These are phyloP conservation scores for Sclerotinia borealis DNA, from an alignment of 2,329 filamentous ascomycete species.

Conservation along the genomic window DNA sequence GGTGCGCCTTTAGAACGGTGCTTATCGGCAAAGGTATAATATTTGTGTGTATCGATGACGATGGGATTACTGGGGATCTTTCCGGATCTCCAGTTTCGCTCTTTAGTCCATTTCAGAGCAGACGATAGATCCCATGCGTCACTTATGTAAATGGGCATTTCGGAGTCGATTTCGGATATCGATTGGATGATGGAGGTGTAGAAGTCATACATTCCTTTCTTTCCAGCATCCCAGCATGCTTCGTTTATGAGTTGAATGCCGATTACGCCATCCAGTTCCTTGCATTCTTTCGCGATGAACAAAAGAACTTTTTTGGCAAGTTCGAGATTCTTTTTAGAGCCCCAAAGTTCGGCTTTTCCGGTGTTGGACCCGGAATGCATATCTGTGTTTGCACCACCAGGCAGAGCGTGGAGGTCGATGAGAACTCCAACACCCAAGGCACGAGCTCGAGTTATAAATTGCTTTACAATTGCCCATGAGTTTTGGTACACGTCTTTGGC, in stretches of 20 bases:
- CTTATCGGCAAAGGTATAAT: slow-evolving; percentile 50
- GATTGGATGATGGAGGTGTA: slow-evolving; percentile 46
- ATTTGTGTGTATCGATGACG: slow-evolving; percentile 53
- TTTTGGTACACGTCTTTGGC: slow-evolving; percentile 43
- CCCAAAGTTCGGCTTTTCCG: slow-evolving; percentile 47
- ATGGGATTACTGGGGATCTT: slow-evolving; percentile 39
- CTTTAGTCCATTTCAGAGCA: slow-evolving; percentile 40
- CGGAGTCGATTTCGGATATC: slow-evolving; percentile 41
- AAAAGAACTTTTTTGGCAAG: slow-evolving; percentile 42
- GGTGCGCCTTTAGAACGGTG: slow-evolving; percentile 46
- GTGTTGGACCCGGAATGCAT: slow-evolving; percentile 51
- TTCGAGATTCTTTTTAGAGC: slow-evolving; percentile 37
- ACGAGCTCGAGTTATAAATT: slow-evolving; percentile 41
- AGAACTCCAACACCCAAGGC: slow-evolving; percentile 44
- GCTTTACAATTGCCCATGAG: slow-evolving; percentile 47
- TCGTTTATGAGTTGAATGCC: slow-evolving; percentile 56
- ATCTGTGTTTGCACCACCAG: slow-evolving; percentile 50
- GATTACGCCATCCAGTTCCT: slow-evolving; percentile 36
- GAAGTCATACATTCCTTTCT: slow-evolving; percentile 49
- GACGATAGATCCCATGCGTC: slow-evolving; percentile 49
- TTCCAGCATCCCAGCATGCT: slow-evolving; percentile 40
- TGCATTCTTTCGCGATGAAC: slow-evolving; percentile 45
- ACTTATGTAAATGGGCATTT: slow-evolving; percentile 50
- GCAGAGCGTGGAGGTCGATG: slow-evolving; percentile 53
- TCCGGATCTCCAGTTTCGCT: slow-evolving; percentile 24